Base-by-base conservation (phyloP, 2,329 filamentous ascomycete genomes). In the Penicillium griseofulvum region DNA sequence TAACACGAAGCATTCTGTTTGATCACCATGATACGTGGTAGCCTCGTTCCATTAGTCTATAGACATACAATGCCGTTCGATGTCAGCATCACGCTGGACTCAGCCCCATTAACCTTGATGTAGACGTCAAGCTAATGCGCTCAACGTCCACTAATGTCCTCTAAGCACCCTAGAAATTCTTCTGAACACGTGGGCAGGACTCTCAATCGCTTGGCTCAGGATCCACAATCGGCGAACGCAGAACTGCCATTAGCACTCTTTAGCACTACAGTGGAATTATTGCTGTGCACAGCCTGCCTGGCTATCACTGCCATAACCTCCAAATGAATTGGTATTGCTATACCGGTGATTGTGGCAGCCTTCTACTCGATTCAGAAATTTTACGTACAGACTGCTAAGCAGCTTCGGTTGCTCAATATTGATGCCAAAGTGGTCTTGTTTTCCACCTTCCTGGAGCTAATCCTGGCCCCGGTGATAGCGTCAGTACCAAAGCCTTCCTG, bases 361-460 rank as follows among this genome's bases (percentile, higher is more conserved):
- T 57, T 83, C 1, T 84, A 76, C 42, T 52, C 72, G 1, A 61
- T 85, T 0, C 82, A 84, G 55, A 78, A 71, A 43, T 78, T 83
- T 46, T 86, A 86, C 57, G 73, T 86, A 0, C 74, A 80, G 0
- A 86, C 82, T 0, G 83, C 81, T 1, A 69, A 81, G 0, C 83
- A 85, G 65, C 65, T 86, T 8, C 76, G 82, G 38, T 72, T 83
- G 8, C 68, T 64, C 1, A 60, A 64, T 14, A 36, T 64, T n/a
- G 62, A 63, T 47, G 57, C 59, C 24, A 63, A 60, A 19, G 46
- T 58, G 0, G 56, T 58, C 0, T 46, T 64, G 0, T 59, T 57
- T 29, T 57, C 60, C 3, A 53, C 55, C n/a, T n/a, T n/a, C n/a
- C n/a, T n/a, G n/a, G n/a, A n/a, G n/a, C n/a, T n/a, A n/a, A n/a